Base-by-base conservation (phyloP, 495 filamentous ascomycete genomes). In the Ascodesmis nigricans region DNA sequence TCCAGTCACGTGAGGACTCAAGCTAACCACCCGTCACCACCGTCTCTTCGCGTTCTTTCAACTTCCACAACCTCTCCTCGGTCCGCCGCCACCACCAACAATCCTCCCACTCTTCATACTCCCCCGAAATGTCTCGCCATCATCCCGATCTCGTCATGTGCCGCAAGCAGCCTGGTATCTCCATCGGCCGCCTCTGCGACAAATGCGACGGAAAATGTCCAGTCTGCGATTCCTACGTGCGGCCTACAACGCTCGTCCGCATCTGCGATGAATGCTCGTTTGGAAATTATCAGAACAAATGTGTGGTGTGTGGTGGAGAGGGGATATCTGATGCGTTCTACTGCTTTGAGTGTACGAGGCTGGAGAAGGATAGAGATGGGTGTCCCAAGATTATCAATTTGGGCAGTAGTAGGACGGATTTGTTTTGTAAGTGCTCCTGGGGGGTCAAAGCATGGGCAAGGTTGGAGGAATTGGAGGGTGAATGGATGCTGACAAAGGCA, bases 151-250 rank as follows among this genome's bases (percentile, higher is more conserved):
- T 99, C 41, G 87, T 99, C 45, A 99, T 99, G 87, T 99, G 87
- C 70, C 84, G 90, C 60, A 95, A 95, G 64, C 83, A 92, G 55
- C 63, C 90, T 40, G 87, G 87, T 58, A 95, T 95, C 55, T 78
- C 83, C 43, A 93, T 95, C 71, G 87, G 90, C 52, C 82, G 87
- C 17, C 76, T 99, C 52, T 99, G 87, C 66, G 87, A 99, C 64
- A 99, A 99, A 60, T 99, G 87, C 63, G 87, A 99, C 60, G 87
- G 87, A 59, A 99, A 95, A 66, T 99, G 87, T 45, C 87, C 87
- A 27, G 81, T 95, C 41, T 99, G 87, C 68, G 87, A 99, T 55
- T 84, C 77, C 42, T 99, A 99, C 66, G 87, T 99, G 40, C 81
- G 87, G 3, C 87, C 87, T 1, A 95, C 90, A 4, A 99, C 90